Evolutionary conservation across 495 filamentous ascomycete species (phyloP).

Genomic region (Penicillium roqueforti): DNA sequence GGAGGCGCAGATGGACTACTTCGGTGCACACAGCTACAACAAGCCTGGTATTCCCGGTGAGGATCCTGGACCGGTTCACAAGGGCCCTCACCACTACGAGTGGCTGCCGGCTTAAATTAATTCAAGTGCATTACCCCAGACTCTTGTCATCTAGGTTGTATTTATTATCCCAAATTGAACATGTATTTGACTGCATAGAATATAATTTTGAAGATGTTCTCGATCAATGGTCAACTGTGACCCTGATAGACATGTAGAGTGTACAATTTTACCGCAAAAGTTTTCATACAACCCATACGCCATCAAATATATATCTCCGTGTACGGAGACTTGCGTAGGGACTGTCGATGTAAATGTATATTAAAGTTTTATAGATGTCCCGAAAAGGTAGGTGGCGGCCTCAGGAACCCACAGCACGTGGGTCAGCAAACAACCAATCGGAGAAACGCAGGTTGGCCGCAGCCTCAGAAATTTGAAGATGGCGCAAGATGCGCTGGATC

Average conservation of each 20-base stretch:
- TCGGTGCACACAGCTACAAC: conserved; percentile 68
- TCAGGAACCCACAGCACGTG: conserved; percentile 15
- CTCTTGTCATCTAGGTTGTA: background rate
- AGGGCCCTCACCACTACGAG: conserved; percentile 43
- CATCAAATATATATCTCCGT: too few species aligned
- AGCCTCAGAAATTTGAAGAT: conserved; percentile 13
- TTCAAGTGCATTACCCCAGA: background rate
- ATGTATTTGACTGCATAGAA: background rate
- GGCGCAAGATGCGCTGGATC: conserved; percentile 17
- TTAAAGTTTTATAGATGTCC: background rate
- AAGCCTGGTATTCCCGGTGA: conserved; percentile 39
- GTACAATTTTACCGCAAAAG: too few species aligned
- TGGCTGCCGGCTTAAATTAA: conserved; percentile 31
- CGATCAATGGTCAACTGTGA: background rate
- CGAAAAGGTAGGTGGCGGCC: conserved; percentile 12
- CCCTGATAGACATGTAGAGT: background rate
- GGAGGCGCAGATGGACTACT: conserved; percentile 74
- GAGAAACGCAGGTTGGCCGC: conserved; percentile 11
- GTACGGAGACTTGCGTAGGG: too few species aligned
- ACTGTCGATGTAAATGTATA: too few species aligned
- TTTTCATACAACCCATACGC: too few species aligned
- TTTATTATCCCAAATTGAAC: background rate
- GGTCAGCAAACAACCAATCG: conserved; percentile 17
- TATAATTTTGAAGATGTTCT: background rate
- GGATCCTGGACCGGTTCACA: conserved; percentile 38